Evolutionary conservation across 306 rosid genomes (phyloP).

Genomic region (Fagus sylvatica): DNA sequence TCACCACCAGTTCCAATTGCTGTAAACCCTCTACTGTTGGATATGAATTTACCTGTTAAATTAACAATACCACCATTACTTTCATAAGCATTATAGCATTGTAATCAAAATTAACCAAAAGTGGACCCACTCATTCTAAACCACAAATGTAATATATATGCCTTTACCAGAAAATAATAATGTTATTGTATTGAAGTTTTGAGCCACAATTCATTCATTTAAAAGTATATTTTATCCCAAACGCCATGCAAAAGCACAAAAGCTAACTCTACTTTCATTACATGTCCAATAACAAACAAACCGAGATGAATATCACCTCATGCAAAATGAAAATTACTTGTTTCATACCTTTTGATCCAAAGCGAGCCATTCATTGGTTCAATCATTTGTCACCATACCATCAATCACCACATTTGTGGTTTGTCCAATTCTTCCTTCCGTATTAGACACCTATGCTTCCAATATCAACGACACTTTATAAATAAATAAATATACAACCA

Average conservation of each 20-base stretch:
- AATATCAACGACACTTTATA: neutral
- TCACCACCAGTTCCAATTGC: slow-evolving; percentile 96
- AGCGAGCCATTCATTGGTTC: slow-evolving; percentile 82
- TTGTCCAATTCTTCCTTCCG: slow-evolving; percentile 97
- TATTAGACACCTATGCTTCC: slow-evolving; percentile 78
- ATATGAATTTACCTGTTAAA: slow-evolving; percentile 76
- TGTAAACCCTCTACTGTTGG: slow-evolving; percentile 91
- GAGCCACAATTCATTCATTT: neutral
- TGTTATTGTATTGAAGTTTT: neutral
- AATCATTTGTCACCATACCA: slow-evolving; percentile 89
- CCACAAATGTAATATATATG: neutral
- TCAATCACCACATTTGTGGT: slow-evolving; percentile 96
- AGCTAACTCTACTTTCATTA: too few relatives aligned
- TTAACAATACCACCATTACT: neutral
- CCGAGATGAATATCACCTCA: too few relatives aligned
- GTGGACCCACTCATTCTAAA: neutral
- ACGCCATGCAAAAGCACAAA: too few relatives aligned
- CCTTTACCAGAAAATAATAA: too few relatives aligned
- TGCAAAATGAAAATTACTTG: too few relatives aligned
- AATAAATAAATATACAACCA: neutral
- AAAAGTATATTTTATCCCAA: too few relatives aligned
- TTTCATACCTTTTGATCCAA: slow-evolving; percentile 85
- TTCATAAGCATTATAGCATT: neutral
- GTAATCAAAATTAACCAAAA: neutral
- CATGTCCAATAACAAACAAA: too few relatives aligned